Evolutionary conservation across 2,329 filamentous ascomycete species (phyloP).

Genomic region (Botrytis deweyae): DNA sequence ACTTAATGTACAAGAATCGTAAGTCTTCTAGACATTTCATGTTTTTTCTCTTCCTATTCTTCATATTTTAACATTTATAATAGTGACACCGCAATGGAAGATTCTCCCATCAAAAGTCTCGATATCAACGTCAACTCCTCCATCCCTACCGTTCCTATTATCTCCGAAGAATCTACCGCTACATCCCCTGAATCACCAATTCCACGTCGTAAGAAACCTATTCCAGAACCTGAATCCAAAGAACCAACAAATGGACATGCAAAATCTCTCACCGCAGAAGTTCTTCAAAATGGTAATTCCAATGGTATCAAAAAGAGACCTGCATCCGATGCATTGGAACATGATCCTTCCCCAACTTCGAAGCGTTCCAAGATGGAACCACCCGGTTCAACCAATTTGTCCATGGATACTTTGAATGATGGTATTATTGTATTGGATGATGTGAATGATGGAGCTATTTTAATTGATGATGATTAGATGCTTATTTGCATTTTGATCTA

Average conservation of each 20-base stretch:
- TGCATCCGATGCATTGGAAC: conserved; percentile 30
- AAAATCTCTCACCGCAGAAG: neutral
- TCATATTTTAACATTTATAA: neutral
- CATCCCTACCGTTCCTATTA: conserved; percentile 32
- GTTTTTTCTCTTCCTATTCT: neutral
- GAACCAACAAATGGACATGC: conserved; percentile 25
- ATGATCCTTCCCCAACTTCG: conserved; percentile 23
- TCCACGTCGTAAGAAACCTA: conserved; percentile 32
- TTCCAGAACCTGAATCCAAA: neutral
- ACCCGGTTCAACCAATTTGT: conserved; percentile 38
- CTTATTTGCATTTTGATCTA: neutral
- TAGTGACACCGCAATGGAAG: conserved; percentile 39
- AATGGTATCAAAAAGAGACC: conserved; percentile 38
- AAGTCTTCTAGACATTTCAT: conserved; percentile 37
- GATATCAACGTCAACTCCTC: conserved; percentile 31
- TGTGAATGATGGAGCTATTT: conserved; percentile 57
- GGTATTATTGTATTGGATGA: conserved; percentile 39
- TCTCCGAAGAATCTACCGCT: conserved; percentile 22
- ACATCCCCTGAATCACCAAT: conserved; percentile 31
- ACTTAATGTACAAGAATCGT: conserved; percentile 65
- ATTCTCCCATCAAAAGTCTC: conserved; percentile 53
- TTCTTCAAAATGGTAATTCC: conserved; percentile 21
- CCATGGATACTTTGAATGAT: conserved; percentile 32
- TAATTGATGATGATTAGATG: conserved; percentile 63
- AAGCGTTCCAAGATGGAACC: conserved; percentile 38